These are phyloP conservation scores for Tetraselmis chui DNA, from an alignment of 139 green algal genomes.

Conservation along the genomic window DNA sequence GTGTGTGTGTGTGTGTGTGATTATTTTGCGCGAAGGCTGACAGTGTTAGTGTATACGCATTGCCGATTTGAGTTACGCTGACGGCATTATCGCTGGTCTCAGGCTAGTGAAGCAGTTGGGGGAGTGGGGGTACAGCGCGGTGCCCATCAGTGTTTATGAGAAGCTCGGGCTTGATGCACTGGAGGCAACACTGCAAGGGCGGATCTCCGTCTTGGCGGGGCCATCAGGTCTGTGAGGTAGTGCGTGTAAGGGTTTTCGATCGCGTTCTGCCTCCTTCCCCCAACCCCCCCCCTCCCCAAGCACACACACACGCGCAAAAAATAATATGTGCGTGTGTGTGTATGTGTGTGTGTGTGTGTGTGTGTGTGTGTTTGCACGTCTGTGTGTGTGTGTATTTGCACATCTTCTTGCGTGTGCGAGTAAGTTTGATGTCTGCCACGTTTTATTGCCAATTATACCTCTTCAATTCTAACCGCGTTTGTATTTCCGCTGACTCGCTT, in stretches of 20 bases:
- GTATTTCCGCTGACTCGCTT: no score
- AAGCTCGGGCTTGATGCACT: slow-evolving; percentile 53
- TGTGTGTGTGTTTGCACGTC: no score
- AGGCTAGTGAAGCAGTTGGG: slow-evolving; percentile 27
- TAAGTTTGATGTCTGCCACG: not conserved
- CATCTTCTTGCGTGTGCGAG: not conserved
- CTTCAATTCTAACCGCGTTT: no score
- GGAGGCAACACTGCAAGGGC: slow-evolving; percentile 30
- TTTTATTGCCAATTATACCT: not conserved
- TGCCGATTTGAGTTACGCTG: slow-evolving; percentile 1
- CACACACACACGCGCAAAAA: no score
- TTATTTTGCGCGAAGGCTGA: not conserved
- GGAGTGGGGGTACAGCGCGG: slow-evolving; percentile 74
- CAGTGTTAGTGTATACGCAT: not conserved
- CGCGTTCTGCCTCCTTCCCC: no score
- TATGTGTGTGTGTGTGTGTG: no score
- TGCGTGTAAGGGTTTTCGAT: no score
- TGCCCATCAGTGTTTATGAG: slow-evolving; percentile 62
- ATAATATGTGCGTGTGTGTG: no score
- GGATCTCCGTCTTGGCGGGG: slow-evolving; percentile 74
- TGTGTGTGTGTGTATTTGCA: no score
- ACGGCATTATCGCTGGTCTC: not conserved
- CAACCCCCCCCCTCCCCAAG: no score
- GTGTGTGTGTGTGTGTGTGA: not conserved
- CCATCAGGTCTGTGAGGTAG: no score